Conservation (phyloP, 805 yeast species). For the Metschnikowia drakensbergensis region DNA sequence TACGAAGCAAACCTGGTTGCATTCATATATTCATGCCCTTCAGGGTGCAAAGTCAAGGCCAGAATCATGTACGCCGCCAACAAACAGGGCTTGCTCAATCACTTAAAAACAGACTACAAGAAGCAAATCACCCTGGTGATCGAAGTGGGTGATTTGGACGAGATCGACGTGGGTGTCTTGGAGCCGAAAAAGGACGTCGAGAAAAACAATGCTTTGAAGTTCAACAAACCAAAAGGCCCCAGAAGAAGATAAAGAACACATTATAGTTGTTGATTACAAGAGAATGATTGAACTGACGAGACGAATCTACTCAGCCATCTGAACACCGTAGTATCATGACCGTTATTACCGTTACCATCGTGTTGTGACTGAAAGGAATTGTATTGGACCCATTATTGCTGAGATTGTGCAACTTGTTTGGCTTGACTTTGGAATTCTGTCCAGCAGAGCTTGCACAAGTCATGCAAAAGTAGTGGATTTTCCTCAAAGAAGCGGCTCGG, state of each 20-base stretch:
- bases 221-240: conserved; percentile 68
- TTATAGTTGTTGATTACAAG: too few species aligned
- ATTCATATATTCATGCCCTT: conserved; percentile 85
- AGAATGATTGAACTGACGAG: too few species aligned
- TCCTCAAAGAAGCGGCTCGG: not conserved
- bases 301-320: too few species aligned
- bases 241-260: conserved; percentile 35
- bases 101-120: conserved; percentile 38
- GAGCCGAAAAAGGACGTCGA: conserved; percentile 12
- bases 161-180: conserved; percentile 54
- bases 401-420: too few species aligned
- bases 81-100: conserved; percentile 55
- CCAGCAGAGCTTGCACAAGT: conserved; percentile 6
- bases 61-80: conserved; percentile 91
- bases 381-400: too few species aligned
- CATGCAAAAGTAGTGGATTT: not conserved
- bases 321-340: too few species aligned
- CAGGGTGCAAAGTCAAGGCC: conserved; percentile 83
- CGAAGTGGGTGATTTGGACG: conserved; percentile 73
- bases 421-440: not conserved
- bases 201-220: conserved; percentile 27
- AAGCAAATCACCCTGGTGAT: conserved; percentile 42
- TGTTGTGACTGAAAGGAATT: too few species aligned
- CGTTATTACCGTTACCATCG: too few species aligned
- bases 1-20: conserved; percentile 37